phyloP scores from a whole-genome alignment of 495 filamentous ascomycete species.

The Parathielavia hyrcaniae region DNA sequence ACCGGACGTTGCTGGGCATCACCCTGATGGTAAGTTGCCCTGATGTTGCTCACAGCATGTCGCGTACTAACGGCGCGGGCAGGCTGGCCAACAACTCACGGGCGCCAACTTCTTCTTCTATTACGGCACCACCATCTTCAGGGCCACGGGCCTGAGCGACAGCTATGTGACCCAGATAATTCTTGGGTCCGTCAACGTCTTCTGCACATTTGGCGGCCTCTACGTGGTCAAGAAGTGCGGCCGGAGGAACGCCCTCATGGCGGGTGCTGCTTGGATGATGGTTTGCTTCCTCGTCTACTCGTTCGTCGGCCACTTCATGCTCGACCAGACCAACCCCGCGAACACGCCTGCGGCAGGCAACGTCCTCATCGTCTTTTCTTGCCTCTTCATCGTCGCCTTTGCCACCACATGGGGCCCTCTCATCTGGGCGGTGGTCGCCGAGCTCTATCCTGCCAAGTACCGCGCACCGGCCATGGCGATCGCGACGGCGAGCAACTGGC shows the following conservation, averaged over 20 bases:
- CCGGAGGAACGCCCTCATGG: conserved; percentile 59
- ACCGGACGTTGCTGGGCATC: conserved; percentile 64
- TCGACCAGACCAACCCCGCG: conserved; percentile 44
- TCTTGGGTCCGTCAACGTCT: conserved; percentile 67
- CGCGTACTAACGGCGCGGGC: not conserved
- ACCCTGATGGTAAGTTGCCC: conserved; percentile 46
- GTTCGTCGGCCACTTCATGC: conserved; percentile 56
- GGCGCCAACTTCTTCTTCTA: conserved; percentile 81
- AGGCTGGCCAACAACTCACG: conserved; percentile 62
- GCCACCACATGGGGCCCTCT: conserved; percentile 79
- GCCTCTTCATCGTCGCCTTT: conserved; percentile 58
- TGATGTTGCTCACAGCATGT: not conserved
- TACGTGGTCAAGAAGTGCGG: conserved; percentile 67
- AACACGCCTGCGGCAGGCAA: conserved; percentile 56
- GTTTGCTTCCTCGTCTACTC: conserved; percentile 70
- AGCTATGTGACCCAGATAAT: conserved; percentile 69
- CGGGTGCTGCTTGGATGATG: conserved; percentile 63
- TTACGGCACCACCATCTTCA: conserved; percentile 70
- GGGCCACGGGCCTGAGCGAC: conserved; percentile 59
- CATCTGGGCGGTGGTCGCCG: conserved; percentile 71
- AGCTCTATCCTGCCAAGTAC: conserved; percentile 75
- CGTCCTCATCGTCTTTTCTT: conserved; percentile 76
- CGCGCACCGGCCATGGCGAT: conserved; percentile 69
- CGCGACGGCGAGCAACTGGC: conserved; percentile 79
- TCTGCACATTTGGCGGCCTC: conserved; percentile 64